phyloP scores from a whole-genome alignment of 768 basidiomycete species.

The Rhodotorula taiwanensis region DNA sequence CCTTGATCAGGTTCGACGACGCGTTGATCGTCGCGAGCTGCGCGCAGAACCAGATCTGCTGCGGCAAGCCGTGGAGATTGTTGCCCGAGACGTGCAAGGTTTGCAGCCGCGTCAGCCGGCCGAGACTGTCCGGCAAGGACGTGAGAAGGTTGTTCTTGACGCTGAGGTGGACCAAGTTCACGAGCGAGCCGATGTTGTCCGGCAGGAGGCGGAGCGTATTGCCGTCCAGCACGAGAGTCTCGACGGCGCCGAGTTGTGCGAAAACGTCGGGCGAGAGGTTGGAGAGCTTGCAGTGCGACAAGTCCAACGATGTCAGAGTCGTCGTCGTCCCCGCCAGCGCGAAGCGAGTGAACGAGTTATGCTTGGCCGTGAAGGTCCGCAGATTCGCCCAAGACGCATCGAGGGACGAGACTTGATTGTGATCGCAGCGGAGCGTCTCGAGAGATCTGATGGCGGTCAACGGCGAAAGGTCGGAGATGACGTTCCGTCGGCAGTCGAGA shows the following conservation, averaged over 20 bases:
- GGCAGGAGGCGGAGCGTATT: conserved; percentile 80
- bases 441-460: conserved; percentile 66
- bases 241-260: conserved; percentile 64
- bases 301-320: conserved; percentile 68
- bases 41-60: conserved; percentile 73
- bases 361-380: conserved; percentile 63
- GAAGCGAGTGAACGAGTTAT: conserved; percentile 79
- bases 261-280: conserved; percentile 67
- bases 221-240: conserved; percentile 67
- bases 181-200: conserved; percentile 69
- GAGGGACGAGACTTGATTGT: conserved; percentile 73
- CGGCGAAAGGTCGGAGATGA: conserved; percentile 64
- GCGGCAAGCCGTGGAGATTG: conserved; percentile 67
- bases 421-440: conserved; percentile 63
- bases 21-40: conserved; percentile 68
- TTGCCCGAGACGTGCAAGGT: conserved; percentile 85
- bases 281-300: conserved; percentile 81
- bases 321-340: conserved; percentile 51
- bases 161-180: conserved; percentile 62
- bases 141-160: conserved; percentile 87
- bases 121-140: conserved; percentile 66
- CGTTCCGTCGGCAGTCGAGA: conserved; percentile 81
- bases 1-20: conserved; percentile 74
- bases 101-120: conserved; percentile 65
- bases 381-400: conserved; percentile 67